These are phyloP conservation scores for Metschnikowia baotianmanensis DNA, from an alignment of 805 yeast species.

Conservation along the genomic window DNA sequence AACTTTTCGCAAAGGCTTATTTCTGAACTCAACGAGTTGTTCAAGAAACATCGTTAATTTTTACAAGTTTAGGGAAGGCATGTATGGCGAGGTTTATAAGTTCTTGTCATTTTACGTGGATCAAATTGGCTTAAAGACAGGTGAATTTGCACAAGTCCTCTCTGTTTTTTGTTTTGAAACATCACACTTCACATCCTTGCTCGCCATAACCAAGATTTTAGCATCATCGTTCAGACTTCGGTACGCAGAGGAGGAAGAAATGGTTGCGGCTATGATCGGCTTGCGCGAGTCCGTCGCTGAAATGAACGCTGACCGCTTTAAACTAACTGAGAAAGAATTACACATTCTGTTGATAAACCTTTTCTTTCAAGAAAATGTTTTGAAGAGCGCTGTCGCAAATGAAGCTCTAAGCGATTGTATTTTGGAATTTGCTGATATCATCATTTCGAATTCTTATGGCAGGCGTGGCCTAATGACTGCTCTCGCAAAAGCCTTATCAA, in stretches of 20 bases:
- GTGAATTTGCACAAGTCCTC: constrained; percentile 4
- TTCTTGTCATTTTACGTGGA: constrained; percentile 13
- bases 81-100: constrained; percentile 30
- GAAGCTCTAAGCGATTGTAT: constrained; percentile 27
- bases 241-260: constrained; percentile 2
- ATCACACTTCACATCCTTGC: constrained; percentile 25
- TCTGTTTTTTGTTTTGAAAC: constrained; percentile 19
- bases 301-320: constrained; percentile 56
- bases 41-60: constrained; percentile 30
- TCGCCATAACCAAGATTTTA: constrained; percentile 24
- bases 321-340: constrained; percentile 60
- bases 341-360: constrained; percentile 58
- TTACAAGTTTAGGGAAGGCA: constrained; percentile 44
- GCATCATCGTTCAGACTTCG: constrained; percentile 13
- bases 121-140: constrained; percentile 5
- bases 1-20: constrained; percentile 18
- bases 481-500: constrained; percentile 46
- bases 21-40: constrained; percentile 21
- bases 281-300: constrained; percentile 55
- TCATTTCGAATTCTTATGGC: constrained; percentile 50
- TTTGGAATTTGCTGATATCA: constrained; percentile 36
- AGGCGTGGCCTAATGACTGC: constrained; percentile 70
- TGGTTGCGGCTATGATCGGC: constrained; percentile 24
- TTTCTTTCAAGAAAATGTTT: constrained; percentile 40
- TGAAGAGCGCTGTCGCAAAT: constrained; percentile 35